A percentile compares a stretch with the other conserved stretches of the same genome.
Conservation (phyloP, 805 yeast species). For the Ogataea philodendri region DNA sequence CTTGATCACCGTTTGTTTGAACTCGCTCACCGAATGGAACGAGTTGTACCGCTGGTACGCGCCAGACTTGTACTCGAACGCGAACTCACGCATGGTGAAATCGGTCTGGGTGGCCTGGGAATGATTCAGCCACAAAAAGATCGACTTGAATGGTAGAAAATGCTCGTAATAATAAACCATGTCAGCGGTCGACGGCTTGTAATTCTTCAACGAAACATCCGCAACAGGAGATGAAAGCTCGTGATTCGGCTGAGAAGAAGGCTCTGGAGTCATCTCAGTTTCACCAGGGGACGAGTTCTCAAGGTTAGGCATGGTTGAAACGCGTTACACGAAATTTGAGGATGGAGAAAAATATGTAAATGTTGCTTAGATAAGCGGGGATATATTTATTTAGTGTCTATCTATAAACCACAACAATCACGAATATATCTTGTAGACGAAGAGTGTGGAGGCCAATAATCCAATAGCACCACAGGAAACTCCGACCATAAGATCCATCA, state of each 20-base stretch:
- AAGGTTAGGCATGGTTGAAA: constrained; percentile 9
- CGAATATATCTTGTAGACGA: constrained; percentile 60
- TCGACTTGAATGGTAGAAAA: constrained; percentile 69
- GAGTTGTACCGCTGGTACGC: constrained; percentile 90
- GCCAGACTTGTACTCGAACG: constrained; percentile 83
- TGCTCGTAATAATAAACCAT: constrained; percentile 70
- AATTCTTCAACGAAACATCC: constrained; percentile 7
- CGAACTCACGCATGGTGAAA: constrained; percentile 88
- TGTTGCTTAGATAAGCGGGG: constrained; percentile 5
- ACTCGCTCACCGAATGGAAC: constrained; percentile 61
- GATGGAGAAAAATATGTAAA: neutral
- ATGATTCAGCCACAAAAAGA: constrained; percentile 90
- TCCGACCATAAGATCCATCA: constrained; percentile 61
- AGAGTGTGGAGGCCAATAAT: constrained; percentile 60
- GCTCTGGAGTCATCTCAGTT: constrained; percentile 18
- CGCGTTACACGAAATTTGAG: constrained; percentile 11
- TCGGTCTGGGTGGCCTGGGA: constrained; percentile 71
- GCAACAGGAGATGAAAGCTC: constrained; percentile 14
- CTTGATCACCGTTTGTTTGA: constrained; percentile 69
- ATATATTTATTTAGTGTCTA: constrained; percentile 1
- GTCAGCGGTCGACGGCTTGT: constrained; percentile 51
- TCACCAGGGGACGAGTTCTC: constrained; percentile 14
- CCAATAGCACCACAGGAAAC: constrained; percentile 76
- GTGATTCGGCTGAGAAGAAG: constrained; percentile 24
- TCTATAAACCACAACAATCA: constrained; percentile 18